These are phyloP conservation scores for Miscanthus lutarioriparius DNA, from an alignment of 176 grass and related monocot genomes.

Conservation along the genomic window DNA sequence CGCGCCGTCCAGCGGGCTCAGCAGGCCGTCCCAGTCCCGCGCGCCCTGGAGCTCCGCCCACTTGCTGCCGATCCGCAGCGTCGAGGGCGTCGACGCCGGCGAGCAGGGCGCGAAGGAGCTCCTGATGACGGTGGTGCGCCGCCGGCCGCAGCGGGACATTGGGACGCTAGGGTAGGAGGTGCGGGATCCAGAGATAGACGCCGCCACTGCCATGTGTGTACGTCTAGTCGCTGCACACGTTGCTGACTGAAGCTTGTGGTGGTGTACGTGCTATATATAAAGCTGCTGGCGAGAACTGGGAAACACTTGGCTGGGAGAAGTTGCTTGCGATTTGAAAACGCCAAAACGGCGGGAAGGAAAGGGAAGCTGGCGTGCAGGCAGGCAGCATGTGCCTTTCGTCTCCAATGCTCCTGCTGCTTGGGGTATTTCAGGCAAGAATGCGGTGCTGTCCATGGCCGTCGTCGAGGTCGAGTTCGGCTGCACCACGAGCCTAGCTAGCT, in stretches of 20 bases:
- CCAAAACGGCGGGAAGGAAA: slow-evolving; percentile 35
- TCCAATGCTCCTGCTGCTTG: not conserved
- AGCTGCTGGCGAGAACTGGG: not conserved
- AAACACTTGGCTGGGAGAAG: not conserved
- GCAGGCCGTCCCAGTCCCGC: slow-evolving; percentile 53
- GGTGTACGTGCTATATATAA: not conserved
- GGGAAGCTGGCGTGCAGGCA: not conserved
- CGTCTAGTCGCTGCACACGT: not conserved
- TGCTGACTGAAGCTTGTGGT: not conserved
- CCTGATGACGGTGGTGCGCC: not conserved
- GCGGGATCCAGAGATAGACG: slow-evolving; percentile 33
- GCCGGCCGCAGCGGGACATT: not conserved
- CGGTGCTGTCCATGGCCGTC: not conserved
- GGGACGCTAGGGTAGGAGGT: slow-evolving; percentile 14
- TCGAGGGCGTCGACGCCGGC: not conserved
- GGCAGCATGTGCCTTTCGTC: not conserved
- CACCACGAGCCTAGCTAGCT: too few species aligned
- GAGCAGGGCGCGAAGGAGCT: slow-evolving; percentile 19
- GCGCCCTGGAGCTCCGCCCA: slow-evolving; percentile 55
- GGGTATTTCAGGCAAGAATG: slow-evolving; percentile 12
- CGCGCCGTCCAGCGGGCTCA: slow-evolving; percentile 50
- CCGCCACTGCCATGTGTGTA: not conserved
- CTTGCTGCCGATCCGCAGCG: slow-evolving; percentile 27
- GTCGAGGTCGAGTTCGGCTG: not conserved
- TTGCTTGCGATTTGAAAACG: slow-evolving; percentile 29